Conservation (phyloP, 305 asterid species). For the Stenogyne calaminthoides region DNA sequence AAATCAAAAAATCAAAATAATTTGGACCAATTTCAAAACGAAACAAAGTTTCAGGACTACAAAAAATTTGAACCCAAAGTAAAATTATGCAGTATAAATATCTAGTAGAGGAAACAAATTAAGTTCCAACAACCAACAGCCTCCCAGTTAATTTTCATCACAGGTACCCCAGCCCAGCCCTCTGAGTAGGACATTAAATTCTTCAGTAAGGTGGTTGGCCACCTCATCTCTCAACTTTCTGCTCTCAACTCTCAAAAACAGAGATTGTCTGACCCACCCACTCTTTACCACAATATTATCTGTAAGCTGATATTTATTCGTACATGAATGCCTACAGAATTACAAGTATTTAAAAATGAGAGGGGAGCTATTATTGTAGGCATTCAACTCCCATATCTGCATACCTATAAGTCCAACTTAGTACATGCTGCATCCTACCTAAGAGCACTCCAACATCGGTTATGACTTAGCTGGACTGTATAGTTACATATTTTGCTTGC, state of each 20-base stretch:
- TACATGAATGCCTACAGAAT: background rate
- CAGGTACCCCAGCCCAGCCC: background rate
- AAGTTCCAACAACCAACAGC: conserved; percentile 34
- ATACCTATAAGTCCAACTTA: background rate
- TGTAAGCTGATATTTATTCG: too few relatives aligned
- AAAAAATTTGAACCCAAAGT: too few relatives aligned
- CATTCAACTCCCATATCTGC: background rate
- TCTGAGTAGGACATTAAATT: conserved; percentile 27
- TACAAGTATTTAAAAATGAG: background rate
- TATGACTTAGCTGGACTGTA: background rate
- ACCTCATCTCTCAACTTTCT: conserved; percentile 8
- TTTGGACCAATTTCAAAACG: too few relatives aligned
- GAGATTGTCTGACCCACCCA: background rate
- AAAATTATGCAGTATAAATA: background rate
- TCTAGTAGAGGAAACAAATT: background rate
- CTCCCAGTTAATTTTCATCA: conserved; percentile 26
- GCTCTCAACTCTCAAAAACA: too few relatives aligned
- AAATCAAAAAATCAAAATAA: too few relatives aligned
- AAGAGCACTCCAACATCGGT: background rate
- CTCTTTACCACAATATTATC: background rate
- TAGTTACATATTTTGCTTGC: background rate
- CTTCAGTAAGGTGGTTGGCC: conserved; percentile 27
- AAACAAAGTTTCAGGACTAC: too few relatives aligned
- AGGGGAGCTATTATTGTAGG: conserved; percentile 2
- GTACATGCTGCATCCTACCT: too few relatives aligned